Percentiles rank a stretch among this genome's conserved stretches.
These are phyloP conservation scores for Talaromyces stipitatus DNA, from an alignment of 495 filamentous ascomycete genomes.

Conservation along the genomic window DNA sequence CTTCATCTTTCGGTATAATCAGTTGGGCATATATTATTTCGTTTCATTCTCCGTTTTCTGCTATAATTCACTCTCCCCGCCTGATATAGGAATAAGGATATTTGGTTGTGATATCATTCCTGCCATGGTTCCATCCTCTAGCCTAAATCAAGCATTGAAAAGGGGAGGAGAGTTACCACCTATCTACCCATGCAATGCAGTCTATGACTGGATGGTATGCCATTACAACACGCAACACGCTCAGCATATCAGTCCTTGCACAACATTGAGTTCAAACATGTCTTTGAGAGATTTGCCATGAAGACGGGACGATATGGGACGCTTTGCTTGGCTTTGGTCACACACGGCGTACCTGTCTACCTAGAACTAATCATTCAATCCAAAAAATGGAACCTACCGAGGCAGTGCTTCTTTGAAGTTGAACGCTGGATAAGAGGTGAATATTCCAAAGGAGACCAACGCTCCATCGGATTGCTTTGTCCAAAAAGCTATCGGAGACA, in stretches of 20 bases:
- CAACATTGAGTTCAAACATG: not conserved
- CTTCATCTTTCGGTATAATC: not conserved
- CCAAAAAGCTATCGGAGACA: not conserved
- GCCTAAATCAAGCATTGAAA: not conserved
- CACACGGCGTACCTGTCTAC: not conserved
- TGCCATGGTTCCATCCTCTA: not conserved
- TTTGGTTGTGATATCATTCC: not conserved
- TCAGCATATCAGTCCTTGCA: not conserved
- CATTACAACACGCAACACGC: not conserved
- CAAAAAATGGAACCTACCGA: not conserved
- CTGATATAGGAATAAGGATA: not conserved
- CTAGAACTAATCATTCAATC: not conserved
- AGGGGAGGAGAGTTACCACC: not conserved
- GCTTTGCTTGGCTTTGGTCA: not conserved
- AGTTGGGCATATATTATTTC: constrained; percentile 16
- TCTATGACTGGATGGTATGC: not conserved
- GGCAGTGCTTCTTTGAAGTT: not conserved
- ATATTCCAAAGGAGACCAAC: not conserved
- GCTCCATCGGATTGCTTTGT: not conserved
- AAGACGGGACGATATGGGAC: not conserved
- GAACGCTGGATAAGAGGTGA: not conserved
- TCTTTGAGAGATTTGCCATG: not conserved
- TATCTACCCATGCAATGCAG: not conserved
- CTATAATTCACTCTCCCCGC: not conserved
- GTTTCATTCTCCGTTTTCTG: too few species aligned